Evolutionary conservation across 2,329 filamentous ascomycete genomes (phyloP).

Genomic region (Ampelomyces quisqualis): DNA sequence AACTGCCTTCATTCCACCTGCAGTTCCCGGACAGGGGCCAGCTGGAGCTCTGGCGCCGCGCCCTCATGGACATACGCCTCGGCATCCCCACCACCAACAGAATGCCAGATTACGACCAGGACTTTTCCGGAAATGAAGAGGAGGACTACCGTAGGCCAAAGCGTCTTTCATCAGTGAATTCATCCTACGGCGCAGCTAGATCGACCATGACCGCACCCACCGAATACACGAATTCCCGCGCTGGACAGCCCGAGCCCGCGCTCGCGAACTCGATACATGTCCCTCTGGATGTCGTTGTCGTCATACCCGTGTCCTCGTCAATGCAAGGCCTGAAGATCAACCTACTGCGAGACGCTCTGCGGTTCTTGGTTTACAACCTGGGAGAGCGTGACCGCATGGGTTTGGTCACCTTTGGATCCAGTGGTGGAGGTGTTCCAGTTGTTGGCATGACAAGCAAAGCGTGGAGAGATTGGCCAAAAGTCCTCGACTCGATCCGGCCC

Average conservation of each 20-base stretch:
- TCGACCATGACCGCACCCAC: constrained; percentile 87
- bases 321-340: constrained; percentile 99
- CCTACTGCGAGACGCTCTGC: constrained; percentile 83
- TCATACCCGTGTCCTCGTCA: constrained; percentile 94
- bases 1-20: constrained; percentile 91
- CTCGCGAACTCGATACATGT: constrained; percentile 69
- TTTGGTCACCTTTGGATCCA: constrained; percentile 93
- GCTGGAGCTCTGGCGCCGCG: constrained; percentile 86
- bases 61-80: constrained; percentile 78
- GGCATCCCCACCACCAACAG: constrained; percentile 59
- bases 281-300: constrained; percentile 91
- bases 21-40: constrained; percentile 82
- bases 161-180: constrained; percentile 78
- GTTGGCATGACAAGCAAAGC: constrained; percentile 98
- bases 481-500: constrained; percentile 83
- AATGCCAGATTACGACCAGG: constrained; percentile 73
- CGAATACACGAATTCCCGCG: constrained; percentile 76
- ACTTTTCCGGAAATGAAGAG: constrained; percentile 81
- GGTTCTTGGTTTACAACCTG: constrained; percentile 85
- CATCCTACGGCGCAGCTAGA: constrained; percentile 78
- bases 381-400: constrained; percentile 96
- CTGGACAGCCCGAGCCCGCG: constrained; percentile 47
- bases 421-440: constrained; percentile 85
- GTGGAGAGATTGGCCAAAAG: constrained; percentile 87
- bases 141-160: constrained; percentile 74